Conservation (phyloP, 257 asterid species). For the Linderniella brevidens region DNA sequence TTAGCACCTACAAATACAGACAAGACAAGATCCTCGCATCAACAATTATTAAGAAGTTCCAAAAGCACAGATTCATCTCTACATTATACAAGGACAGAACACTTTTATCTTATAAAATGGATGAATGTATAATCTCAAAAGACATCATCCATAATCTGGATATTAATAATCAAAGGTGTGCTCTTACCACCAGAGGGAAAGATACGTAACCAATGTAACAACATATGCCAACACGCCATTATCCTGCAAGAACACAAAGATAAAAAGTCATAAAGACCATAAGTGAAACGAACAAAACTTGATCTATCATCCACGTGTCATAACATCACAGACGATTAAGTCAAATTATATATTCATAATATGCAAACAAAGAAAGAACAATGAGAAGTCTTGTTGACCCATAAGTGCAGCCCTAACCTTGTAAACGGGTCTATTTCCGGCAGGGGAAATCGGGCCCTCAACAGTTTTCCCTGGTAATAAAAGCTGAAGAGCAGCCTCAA, state of each 20-base stretch:
- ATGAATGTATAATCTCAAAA: no score
- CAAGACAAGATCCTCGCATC: no score
- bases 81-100: no score
- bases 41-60: no score
- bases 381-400: conserved; percentile 5
- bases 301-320: no score
- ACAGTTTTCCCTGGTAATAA: conserved; percentile 73
- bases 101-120: no score
- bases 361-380: background rate
- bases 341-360: no score
- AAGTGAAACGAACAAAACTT: no score
- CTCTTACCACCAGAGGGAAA: conserved; percentile 86
- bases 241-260: conserved; percentile 38
- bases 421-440: conserved; percentile 79
- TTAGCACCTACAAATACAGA: no score
- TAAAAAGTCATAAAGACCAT: background rate
- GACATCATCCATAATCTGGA: no score
- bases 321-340: conserved; percentile 5
- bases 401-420: conserved; percentile 29
- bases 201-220: conserved; percentile 54
- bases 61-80: no score
- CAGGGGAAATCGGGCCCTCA: conserved; percentile 80
- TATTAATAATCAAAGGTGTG: no score
- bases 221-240: conserved; percentile 78
- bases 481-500: conserved; percentile 90